Evolutionary conservation across 768 basidiomycete species (phyloP).

Genomic region (Cyathus striatus): DNA sequence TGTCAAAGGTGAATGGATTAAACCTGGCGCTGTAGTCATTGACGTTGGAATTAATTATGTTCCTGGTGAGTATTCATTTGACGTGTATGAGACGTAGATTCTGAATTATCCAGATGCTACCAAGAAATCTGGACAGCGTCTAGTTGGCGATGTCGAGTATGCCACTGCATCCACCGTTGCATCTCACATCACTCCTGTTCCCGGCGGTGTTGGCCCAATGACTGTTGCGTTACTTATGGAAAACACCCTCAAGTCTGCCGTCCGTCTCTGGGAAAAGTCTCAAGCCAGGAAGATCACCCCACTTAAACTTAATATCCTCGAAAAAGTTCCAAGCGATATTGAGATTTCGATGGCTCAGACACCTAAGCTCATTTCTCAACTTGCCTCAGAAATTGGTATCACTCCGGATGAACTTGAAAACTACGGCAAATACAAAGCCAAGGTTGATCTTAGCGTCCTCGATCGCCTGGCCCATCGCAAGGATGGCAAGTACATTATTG

Average conservation of each 20-base stretch:
- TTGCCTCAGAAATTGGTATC: constrained; percentile 87
- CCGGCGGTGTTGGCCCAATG: constrained; percentile 99
- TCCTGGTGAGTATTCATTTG: constrained; percentile 48
- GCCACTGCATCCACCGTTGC: constrained; percentile 71
- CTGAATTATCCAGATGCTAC: constrained; percentile 52
- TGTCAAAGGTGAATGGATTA: constrained; percentile 91
- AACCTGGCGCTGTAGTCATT: constrained; percentile 91
- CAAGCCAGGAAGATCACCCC: constrained; percentile 70
- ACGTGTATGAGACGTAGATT: background rate
- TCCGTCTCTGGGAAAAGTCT: constrained; percentile 70
- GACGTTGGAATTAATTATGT: constrained; percentile 98
- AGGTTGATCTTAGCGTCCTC: constrained; percentile 87
- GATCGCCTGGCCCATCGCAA: constrained; percentile 80
- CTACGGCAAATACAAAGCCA: constrained; percentile 96
- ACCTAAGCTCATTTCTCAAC: constrained; percentile 81
- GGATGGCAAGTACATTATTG: constrained; percentile 94
- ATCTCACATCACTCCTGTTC: constrained; percentile 93
- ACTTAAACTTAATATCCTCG: constrained; percentile 70
- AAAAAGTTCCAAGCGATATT: constrained; percentile 93
- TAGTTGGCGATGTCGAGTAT: constrained; percentile 95
- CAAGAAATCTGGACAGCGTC: constrained; percentile 92
- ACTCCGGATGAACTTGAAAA: constrained; percentile 83
- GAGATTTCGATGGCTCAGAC: constrained; percentile 94
- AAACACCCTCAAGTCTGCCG: constrained; percentile 84
- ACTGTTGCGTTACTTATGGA: constrained; percentile 98